A percentile compares a stretch with the other conserved stretches of the same genome.
Conservation (phyloP, 306 rosid genomes). For the Sechiopsis laciniata region DNA sequence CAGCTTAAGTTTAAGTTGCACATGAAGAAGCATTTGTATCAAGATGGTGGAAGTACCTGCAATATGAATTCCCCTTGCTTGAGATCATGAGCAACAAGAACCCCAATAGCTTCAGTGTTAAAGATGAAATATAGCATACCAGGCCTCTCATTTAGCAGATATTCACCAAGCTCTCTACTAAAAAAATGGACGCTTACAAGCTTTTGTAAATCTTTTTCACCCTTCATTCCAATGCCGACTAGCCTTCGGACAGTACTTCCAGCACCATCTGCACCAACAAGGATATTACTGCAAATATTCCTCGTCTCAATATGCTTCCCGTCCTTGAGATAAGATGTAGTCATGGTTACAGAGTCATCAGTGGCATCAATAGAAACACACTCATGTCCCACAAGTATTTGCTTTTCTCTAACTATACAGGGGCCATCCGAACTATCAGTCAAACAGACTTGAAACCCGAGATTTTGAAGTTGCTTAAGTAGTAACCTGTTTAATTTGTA, state of each 20-base stretch:
- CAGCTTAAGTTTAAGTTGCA: slow-evolving; percentile 24
- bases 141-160: slow-evolving; percentile 75
- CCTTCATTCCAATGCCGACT: slow-evolving; percentile 70
- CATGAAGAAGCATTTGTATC: slow-evolving; percentile 21
- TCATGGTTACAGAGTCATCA: slow-evolving; percentile 44
- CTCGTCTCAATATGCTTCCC: slow-evolving; percentile 49
- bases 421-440: slow-evolving; percentile 40
- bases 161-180: slow-evolving; percentile 78
- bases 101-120: slow-evolving; percentile 86
- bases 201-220: slow-evolving; percentile 79
- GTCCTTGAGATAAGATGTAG: slow-evolving; percentile 45
- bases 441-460: slow-evolving; percentile 43
- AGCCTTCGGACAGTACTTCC: slow-evolving; percentile 83
- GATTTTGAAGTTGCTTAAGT: slow-evolving; percentile 55
- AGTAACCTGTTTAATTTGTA: slow-evolving; percentile 60
- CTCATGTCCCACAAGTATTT: slow-evolving; percentile 75
- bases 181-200: slow-evolving; percentile 84
- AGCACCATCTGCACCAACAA: slow-evolving; percentile 82
- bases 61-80: slow-evolving; percentile 86
- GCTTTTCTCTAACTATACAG: slow-evolving; percentile 31
- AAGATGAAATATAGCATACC: slow-evolving; percentile 93
- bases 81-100: slow-evolving; percentile 95
- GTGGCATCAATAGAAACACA: slow-evolving; percentile 54
- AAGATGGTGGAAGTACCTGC: slow-evolving; percentile 52
- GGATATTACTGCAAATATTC: slow-evolving; percentile 52